Evolutionary conservation across 139 green algal species (phyloP).

Genomic region (Bryopsis sp.): DNA sequence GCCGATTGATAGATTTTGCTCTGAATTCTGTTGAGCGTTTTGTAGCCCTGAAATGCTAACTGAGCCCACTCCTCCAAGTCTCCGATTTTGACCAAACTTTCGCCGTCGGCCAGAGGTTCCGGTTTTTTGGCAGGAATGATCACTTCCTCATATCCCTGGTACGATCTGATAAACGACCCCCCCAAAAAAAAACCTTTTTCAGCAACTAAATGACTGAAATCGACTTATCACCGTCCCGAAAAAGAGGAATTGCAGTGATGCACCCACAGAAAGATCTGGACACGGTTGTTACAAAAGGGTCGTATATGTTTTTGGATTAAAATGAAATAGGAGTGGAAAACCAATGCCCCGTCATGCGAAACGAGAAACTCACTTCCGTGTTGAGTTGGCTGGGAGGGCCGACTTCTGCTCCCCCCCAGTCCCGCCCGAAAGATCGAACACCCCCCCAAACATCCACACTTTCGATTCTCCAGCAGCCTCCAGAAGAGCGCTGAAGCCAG

Average conservation of each 20-base stretch:
- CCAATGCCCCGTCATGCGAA: neutral
- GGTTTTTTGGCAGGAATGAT: conserved; percentile 53
- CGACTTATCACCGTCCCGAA: no score
- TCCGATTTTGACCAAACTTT: conserved; percentile 57
- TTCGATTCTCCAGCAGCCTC: conserved; percentile 33
- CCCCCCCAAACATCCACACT: conserved; percentile 20
- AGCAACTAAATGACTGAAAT: no score
- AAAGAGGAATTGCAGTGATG: no score
- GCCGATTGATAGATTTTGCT: conserved; percentile 72
- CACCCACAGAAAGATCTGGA: no score
- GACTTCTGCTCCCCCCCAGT: conserved; percentile 12
- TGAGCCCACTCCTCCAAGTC: conserved; percentile 76
- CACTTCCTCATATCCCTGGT: conserved; percentile 87
- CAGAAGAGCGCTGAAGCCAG: conserved; percentile 44
- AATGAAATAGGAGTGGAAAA: neutral
- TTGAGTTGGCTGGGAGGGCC: conserved; percentile 49
- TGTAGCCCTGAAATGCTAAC: conserved; percentile 83
- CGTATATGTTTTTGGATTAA: neutral
- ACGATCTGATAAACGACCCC: conserved; percentile 39
- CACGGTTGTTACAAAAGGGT: no score
- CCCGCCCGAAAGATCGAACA: conserved; percentile 28
- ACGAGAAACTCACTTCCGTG: conserved; percentile 34
- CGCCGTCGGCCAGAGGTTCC: conserved; percentile 25
- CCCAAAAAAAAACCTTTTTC: no score
- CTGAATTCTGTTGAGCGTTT: conserved; percentile 92